Conservation (phyloP, 352 stramenopile species). For the Globisporangium mamillatum region DNA sequence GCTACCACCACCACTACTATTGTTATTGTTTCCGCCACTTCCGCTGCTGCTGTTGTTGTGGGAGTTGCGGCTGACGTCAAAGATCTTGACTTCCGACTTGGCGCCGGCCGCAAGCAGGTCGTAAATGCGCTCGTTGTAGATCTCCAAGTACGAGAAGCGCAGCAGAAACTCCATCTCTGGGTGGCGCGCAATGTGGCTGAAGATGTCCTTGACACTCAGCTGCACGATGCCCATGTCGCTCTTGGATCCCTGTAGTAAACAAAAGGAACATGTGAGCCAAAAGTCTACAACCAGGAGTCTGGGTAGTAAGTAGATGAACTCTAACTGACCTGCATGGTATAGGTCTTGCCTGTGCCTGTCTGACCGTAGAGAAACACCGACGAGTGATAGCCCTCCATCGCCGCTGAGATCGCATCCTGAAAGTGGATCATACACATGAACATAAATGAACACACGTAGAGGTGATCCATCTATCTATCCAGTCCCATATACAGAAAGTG, state of each 20-base stretch:
- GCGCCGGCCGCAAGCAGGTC: constrained; percentile 88
- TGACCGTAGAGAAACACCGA: constrained; percentile 93
- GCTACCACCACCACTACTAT: constrained; percentile 1
- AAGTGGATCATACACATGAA: neutral
- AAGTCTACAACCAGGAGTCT: no score
- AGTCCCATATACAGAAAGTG: constrained; percentile 2
- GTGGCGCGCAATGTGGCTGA: constrained; percentile 69
- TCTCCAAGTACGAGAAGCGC: constrained; percentile 95
- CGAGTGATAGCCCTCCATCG: constrained; percentile 79
- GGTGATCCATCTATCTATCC: neutral
- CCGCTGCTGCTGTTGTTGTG: constrained; percentile 15
- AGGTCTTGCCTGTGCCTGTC: constrained; percentile 85
- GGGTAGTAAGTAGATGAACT: no score
- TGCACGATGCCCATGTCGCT: constrained; percentile 79
- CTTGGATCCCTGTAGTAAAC: constrained; percentile 24
- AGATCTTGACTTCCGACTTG: constrained; percentile 74
- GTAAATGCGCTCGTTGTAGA: constrained; percentile 98
- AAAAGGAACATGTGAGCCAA: neutral
- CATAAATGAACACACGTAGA: neutral
- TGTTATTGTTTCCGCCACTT: neutral
- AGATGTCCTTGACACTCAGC: constrained; percentile 86
- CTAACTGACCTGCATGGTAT: constrained; percentile 47
- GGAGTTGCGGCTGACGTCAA: constrained; percentile 53
- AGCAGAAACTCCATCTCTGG: constrained; percentile 62
- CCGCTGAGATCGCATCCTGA: constrained; percentile 63